phyloP scores from a whole-genome alignment of 139 green algal species.

The Coelastrella sp. region DNA sequence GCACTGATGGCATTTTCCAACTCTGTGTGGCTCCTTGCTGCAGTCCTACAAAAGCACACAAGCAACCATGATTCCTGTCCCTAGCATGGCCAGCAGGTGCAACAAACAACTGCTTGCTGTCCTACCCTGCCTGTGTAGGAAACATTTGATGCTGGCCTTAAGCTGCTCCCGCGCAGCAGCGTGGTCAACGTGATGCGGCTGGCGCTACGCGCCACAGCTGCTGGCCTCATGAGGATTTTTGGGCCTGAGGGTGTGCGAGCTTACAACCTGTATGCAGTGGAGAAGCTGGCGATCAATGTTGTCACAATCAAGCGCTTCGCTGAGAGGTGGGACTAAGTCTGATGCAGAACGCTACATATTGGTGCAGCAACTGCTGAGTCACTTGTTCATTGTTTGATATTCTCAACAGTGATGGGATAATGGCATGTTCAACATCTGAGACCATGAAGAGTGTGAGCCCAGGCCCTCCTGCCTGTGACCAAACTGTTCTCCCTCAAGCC shows the following conservation, averaged over 20 bases:
- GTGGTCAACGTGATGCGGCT: slow-evolving; percentile 54
- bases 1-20: not conserved
- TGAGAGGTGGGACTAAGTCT: slow-evolving; percentile 3
- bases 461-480: not conserved
- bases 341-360: too few relatives aligned
- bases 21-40: not conserved
- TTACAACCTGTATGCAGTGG: slow-evolving; percentile 79
- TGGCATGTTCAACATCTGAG: not conserved
- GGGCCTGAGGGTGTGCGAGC: slow-evolving; percentile 48
- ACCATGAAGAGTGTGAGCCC: not conserved
- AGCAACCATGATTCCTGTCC: not conserved
- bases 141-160: slow-evolving; percentile 47
- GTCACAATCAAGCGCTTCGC: slow-evolving; percentile 56
- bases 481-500: not conserved
- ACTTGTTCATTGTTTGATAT: not conserved
- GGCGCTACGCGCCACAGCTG: slow-evolving; percentile 54
- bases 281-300: slow-evolving; percentile 70
- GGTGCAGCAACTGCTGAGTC: not conserved
- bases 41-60: not conserved
- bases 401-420: not conserved
- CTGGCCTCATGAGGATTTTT: slow-evolving; percentile 65
- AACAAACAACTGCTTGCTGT: not conserved
- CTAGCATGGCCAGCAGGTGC: not conserved
- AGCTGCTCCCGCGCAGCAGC: slow-evolving; percentile 55
- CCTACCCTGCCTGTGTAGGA: slow-evolving; percentile 50